A percentile compares a stretch with the other conserved stretches of the same genome.
phyloP scores from a whole-genome alignment of 2,329 filamentous ascomycete genomes.

The Macrophomina pseudophaseolina region DNA sequence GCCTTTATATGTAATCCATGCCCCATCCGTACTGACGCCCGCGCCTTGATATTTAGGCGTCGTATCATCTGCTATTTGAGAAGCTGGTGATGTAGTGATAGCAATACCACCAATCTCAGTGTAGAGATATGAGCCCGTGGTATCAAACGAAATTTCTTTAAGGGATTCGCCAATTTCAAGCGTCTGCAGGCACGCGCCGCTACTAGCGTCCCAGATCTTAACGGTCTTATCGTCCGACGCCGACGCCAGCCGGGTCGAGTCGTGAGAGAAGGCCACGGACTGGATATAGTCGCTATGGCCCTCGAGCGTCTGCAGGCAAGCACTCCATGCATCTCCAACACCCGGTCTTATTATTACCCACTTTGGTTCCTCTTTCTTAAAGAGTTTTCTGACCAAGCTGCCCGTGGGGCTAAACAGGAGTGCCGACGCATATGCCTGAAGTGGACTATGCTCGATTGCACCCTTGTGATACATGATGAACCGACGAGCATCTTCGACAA shows the following conservation, averaged over 20 bases:
- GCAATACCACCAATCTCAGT: slow-evolving; percentile 31
- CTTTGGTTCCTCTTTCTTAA: slow-evolving; percentile 28
- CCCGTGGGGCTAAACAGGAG: slow-evolving; percentile 31
- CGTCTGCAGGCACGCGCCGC: neutral
- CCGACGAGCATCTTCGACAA: slow-evolving; percentile 30
- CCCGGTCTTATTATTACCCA: slow-evolving; percentile 30
- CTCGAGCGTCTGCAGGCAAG: slow-evolving; percentile 28
- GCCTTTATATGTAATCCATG: slow-evolving; percentile 32
- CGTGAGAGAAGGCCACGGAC: slow-evolving; percentile 35
- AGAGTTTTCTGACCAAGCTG: slow-evolving; percentile 29
- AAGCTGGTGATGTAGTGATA: slow-evolving; percentile 23
- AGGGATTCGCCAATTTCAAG: slow-evolving; percentile 24
- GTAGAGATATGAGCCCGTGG: slow-evolving; percentile 31
- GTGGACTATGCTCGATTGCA: slow-evolving; percentile 32
- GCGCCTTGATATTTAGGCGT: slow-evolving; percentile 28
- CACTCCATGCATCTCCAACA: slow-evolving; percentile 25
- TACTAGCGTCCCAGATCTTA: slow-evolving; percentile 31
- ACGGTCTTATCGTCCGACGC: slow-evolving; percentile 31
- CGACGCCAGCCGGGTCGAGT: slow-evolving; percentile 31
- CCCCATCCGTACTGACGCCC: slow-evolving; percentile 28
- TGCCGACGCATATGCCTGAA: slow-evolving; percentile 35
- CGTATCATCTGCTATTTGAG: neutral
- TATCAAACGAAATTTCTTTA: slow-evolving; percentile 31
- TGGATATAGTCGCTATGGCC: slow-evolving; percentile 29
- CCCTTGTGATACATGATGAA: slow-evolving; percentile 35